phyloP scores from a whole-genome alignment of 805 yeast genomes.

The Schwanniomyces occidentalis region DNA sequence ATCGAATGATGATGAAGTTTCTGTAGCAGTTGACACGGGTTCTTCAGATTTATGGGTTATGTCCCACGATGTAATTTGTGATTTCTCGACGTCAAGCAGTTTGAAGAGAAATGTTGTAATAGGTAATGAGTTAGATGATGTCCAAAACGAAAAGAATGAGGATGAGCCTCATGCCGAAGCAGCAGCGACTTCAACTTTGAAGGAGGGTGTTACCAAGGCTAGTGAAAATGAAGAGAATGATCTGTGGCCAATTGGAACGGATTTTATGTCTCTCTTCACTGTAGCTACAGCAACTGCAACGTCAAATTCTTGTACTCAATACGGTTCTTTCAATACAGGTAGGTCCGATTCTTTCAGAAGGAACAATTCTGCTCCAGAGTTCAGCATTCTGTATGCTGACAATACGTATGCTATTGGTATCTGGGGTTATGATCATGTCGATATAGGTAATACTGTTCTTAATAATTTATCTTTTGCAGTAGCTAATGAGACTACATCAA shows the following conservation, averaged over 20 bases:
- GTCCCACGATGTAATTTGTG: slow-evolving; percentile 29
- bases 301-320: slow-evolving; percentile 34
- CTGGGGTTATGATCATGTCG: slow-evolving; percentile 66
- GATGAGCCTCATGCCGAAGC: too few species aligned
- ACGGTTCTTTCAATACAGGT: slow-evolving; percentile 50
- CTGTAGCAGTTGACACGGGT: slow-evolving; percentile 42
- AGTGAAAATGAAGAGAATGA: too few species aligned
- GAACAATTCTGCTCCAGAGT: slow-evolving; percentile 42
- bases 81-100: slow-evolving; percentile 4
- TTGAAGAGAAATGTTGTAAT: too few species aligned
- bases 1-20: slow-evolving; percentile 23
- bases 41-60: slow-evolving; percentile 46
- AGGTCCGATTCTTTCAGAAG: slow-evolving; percentile 37
- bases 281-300: not conserved
- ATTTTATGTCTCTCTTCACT: too few species aligned
- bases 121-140: too few species aligned
- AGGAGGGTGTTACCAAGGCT: too few species aligned
- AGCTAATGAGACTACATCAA: slow-evolving; percentile 62
- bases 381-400: slow-evolving; percentile 51
- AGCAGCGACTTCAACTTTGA: too few species aligned
- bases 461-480: slow-evolving; percentile 67
- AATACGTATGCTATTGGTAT: slow-evolving; percentile 47
- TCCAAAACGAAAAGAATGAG: too few species aligned
- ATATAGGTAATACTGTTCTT: slow-evolving; percentile 50
- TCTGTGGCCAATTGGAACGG: too few species aligned